Base-by-base conservation (phyloP, 1,284 basidiomycete genomes). In the Fomitiporia mediterranea region DNA sequence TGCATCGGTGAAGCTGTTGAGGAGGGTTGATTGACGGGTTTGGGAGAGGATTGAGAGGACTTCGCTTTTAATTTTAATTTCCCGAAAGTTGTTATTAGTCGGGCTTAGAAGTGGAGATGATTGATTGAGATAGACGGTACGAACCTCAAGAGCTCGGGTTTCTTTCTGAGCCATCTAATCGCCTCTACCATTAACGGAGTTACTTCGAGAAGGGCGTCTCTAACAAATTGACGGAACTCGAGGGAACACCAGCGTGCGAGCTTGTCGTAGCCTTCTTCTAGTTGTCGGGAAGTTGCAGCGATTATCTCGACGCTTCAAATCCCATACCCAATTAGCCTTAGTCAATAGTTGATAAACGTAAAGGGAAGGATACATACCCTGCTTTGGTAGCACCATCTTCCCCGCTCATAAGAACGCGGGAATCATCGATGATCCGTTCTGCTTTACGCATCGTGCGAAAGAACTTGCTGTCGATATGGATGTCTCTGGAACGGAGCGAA, bases 241-340 rank as follows among this genome's bases (percentile, higher is more conserved):
- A 89, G 87, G 2, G 85, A 81, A 69, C 86, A 83, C 84, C 91
- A 97, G 49, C 91, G 84, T 58, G 89, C 80, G 19, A 97, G 81
- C 72, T 97, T 98, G 57, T 91, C 84, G 69, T 93, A 95, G 1
- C 86, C 94, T 58, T 88, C 84, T 65, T 98, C 94, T 47, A 98
- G 83, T 60, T 92, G 82, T 8, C 83, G 75, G 0, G 88, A 84
- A 0, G 91, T 96, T 8, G 83, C 74, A 0, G 86, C 74, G 83
- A 98, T 92, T 57, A 98, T 94, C 66, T 98, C 94, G 51, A 90
- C 71, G 2, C 92, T 94, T n/a, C n/a, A n/a, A n/a, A n/a, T n/a
- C n/a, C n/a, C n/a, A n/a, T n/a, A n/a, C n/a, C n/a, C n/a, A n/a
- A n/a, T n/a, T n/a, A n/a, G n/a, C n/a, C n/a, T n/a, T n/a, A n/a